These are phyloP conservation scores for Diaporthe caulivora DNA, from an alignment of 2,329 filamentous ascomycete species.

Conservation along the genomic window DNA sequence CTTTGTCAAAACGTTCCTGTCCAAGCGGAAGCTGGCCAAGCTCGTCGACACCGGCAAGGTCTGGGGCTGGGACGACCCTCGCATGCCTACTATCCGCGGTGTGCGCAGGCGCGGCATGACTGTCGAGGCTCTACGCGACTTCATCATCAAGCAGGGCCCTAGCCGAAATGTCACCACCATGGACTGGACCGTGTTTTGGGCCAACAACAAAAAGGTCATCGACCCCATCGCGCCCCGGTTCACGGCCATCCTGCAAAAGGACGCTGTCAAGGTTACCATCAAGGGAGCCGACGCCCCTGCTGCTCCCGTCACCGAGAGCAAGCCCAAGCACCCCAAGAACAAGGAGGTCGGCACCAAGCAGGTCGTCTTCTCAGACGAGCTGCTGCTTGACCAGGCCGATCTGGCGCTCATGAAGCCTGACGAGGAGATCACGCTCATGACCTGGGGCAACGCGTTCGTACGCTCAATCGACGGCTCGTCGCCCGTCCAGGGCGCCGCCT, in stretches of 20 bases:
- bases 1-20: constrained; percentile 85
- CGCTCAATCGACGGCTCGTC: constrained; percentile 71
- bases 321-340: constrained; percentile 92
- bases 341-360: constrained; percentile 86
- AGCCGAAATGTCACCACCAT: constrained; percentile 86
- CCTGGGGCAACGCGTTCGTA: constrained; percentile 92
- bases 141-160: constrained; percentile 86
- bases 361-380: constrained; percentile 79
- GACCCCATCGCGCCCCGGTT: constrained; percentile 81
- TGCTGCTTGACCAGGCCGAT: constrained; percentile 90
- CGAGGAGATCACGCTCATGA: constrained; percentile 96
- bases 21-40: constrained; percentile 88
- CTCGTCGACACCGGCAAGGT: constrained; percentile 82
- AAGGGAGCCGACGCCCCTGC: constrained; percentile 76
- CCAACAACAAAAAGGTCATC: constrained; percentile 84
- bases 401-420: constrained; percentile 83
- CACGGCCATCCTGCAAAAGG: constrained; percentile 78
- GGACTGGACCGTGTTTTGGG: constrained; percentile 84
- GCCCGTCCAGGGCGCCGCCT: constrained; percentile 76
- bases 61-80: constrained; percentile 88
- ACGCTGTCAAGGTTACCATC: constrained; percentile 78
- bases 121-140: constrained; percentile 82
- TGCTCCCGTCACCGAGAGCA: constrained; percentile 76
- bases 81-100: constrained; percentile 87
- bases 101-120: constrained; percentile 84